A percentile compares a stretch with the other conserved stretches of the same genome.
Evolutionary conservation across 805 yeast species (phyloP).

Genomic region (Metschnikowia similis): DNA sequence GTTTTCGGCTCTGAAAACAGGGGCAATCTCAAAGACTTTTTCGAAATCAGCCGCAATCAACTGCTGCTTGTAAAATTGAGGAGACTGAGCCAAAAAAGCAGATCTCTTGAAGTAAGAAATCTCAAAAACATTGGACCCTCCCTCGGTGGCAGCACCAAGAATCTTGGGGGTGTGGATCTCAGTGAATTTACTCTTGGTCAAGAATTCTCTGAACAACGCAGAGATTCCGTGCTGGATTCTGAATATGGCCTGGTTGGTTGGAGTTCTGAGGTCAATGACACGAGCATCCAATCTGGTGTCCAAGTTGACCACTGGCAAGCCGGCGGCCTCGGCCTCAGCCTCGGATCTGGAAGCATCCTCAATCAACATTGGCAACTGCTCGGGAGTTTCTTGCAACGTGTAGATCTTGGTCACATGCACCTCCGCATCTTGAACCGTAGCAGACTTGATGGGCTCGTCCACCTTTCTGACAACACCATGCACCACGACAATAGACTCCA

Average conservation of each 20-base stretch:
- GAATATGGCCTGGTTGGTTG: slow-evolving; percentile 96
- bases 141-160: slow-evolving; percentile 94
- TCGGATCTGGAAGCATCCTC: slow-evolving; percentile 97
- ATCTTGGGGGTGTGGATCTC: slow-evolving; percentile 97
- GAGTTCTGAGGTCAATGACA: slow-evolving; percentile 94
- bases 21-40: slow-evolving; percentile 92
- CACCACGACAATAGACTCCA: slow-evolving; percentile 89
- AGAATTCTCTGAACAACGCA: slow-evolving; percentile 83
- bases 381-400: slow-evolving; percentile 84
- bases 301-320: slow-evolving; percentile 89
- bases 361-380: slow-evolving; percentile 85
- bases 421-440: slow-evolving; percentile 89
- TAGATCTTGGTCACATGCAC: slow-evolving; percentile 69
- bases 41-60: slow-evolving; percentile 97
- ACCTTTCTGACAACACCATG: slow-evolving; percentile 81
- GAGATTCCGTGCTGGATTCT: slow-evolving; percentile 89
- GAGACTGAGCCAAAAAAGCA: slow-evolving; percentile 96
- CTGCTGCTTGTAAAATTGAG: slow-evolving; percentile 97
- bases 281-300: slow-evolving; percentile 95
- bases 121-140: slow-evolving; percentile 96
- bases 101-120: slow-evolving; percentile 87
- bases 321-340: slow-evolving; percentile 86
- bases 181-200: slow-evolving; percentile 61
- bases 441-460: slow-evolving; percentile 81
- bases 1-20: slow-evolving; percentile 98